phyloP scores from a whole-genome alignment of 306 rosid genomes.

The Geum urbanum region DNA sequence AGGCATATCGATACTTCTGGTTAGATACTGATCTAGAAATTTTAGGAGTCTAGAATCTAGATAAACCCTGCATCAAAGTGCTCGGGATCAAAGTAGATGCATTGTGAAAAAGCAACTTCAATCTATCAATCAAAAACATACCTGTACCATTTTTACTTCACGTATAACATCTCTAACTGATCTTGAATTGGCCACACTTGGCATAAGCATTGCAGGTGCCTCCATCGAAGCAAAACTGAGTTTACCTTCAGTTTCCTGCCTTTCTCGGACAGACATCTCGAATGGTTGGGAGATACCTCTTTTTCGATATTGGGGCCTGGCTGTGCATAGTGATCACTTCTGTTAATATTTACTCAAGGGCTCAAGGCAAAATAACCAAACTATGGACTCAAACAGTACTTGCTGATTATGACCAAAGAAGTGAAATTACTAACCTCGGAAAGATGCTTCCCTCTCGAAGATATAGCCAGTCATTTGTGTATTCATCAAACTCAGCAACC shows the following conservation, averaged over 20 bases:
- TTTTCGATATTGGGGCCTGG: slow-evolving; percentile 92
- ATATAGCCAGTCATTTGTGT: slow-evolving; percentile 85
- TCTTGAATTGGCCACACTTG: slow-evolving; percentile 56
- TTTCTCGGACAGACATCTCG: slow-evolving; percentile 46
- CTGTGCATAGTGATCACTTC: slow-evolving; percentile 39
- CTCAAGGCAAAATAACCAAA: too few species aligned
- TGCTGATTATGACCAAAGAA: slow-evolving; percentile 1
- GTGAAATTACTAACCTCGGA: slow-evolving; percentile 55
- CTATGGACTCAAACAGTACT: not conserved
- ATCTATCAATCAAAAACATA: slow-evolving; percentile 9
- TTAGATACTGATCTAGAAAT: too few species aligned
- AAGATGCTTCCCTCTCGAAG: slow-evolving; percentile 74
- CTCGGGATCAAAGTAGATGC: not conserved
- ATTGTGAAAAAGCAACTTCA: not conserved
- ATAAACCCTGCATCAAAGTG: too few species aligned
- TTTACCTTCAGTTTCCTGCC: slow-evolving; percentile 30
- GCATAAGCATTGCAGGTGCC: slow-evolving; percentile 79
- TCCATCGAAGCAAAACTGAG: slow-evolving; percentile 37
- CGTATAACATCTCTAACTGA: slow-evolving; percentile 74
- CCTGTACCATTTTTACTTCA: slow-evolving; percentile 89
- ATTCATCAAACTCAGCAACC: slow-evolving; percentile 91
- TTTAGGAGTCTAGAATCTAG: too few species aligned
- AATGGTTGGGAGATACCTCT: slow-evolving; percentile 42
- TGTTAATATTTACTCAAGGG: slow-evolving; percentile 9
- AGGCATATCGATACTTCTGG: too few species aligned